Percentiles rank a stretch among this genome's conserved stretches.
These are phyloP conservation scores for Trypanosoma theileri DNA, from an alignment of 208 protist genomes.

Conservation along the genomic window DNA sequence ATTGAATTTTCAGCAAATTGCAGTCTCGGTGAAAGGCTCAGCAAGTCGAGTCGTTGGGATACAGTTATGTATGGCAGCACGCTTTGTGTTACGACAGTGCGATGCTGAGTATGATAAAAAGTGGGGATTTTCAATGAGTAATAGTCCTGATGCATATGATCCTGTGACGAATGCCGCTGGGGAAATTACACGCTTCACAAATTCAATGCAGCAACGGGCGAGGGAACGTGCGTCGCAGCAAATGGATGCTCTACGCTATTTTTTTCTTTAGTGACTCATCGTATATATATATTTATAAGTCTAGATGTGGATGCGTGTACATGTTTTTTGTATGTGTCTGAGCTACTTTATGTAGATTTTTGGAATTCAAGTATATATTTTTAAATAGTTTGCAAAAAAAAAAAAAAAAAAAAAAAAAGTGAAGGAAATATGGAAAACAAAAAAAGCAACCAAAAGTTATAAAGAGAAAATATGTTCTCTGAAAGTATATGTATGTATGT, in stretches of 20 bases:
- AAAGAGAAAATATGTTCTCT: neutral
- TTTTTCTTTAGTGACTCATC: conserved; percentile 8
- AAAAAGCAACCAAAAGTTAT: too few species aligned
- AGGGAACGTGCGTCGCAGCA: neutral
- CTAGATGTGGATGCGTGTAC: too few species aligned
- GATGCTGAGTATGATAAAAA: conserved; percentile 47
- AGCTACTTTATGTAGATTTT: too few species aligned
- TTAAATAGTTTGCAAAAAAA: too few species aligned
- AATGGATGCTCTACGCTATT: neutral
- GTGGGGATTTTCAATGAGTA: conserved; percentile 87
- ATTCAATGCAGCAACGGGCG: neutral
- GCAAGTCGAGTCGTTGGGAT: conserved; percentile 65
- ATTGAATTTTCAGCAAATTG: conserved; percentile 69
- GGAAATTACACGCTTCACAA: conserved; percentile 1
- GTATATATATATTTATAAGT: neutral
- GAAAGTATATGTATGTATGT: neutral
- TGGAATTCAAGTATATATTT: too few species aligned
- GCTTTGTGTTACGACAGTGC: conserved; percentile 73
- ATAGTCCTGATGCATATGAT: conserved; percentile 20
- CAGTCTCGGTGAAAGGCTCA: conserved; percentile 53
- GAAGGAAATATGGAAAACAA: too few species aligned
- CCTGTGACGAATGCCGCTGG: neutral
- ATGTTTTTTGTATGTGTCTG: too few species aligned
- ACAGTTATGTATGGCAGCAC: conserved; percentile 85
- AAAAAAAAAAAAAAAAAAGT: too few species aligned